Conservation (phyloP, 768 basidiomycete genomes). For the Panus rudis region DNA sequence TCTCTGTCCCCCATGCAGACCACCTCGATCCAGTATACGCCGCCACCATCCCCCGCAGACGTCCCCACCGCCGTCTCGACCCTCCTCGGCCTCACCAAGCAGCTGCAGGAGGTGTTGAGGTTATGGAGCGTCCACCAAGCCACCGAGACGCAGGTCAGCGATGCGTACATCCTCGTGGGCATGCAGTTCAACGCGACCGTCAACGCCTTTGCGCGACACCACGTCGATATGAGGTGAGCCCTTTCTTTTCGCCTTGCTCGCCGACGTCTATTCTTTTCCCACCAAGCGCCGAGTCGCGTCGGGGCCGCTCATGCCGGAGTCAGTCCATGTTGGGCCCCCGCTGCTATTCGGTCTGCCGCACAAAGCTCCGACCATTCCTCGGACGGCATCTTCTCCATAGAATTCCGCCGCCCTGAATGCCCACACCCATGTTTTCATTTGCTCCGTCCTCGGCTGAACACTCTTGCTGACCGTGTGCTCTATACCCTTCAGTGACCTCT, state of each 20-base stretch:
- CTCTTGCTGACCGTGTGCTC: constrained; percentile 2
- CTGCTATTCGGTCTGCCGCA: neutral
- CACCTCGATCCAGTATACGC: constrained; percentile 7
- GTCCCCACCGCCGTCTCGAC: constrained; percentile 55
- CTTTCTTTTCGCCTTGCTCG: constrained; percentile 5
- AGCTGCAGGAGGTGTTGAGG: constrained; percentile 64
- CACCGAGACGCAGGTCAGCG: constrained; percentile 69
- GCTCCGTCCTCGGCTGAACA: neutral
- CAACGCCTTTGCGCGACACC: constrained; percentile 62
- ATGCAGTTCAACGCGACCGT: constrained; percentile 83
- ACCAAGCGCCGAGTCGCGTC: neutral
- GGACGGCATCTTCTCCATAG: too few relatives aligned
- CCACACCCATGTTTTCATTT: neutral
- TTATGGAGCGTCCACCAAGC: constrained; percentile 61
- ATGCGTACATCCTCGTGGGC: constrained; percentile 84
- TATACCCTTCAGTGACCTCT: constrained; percentile 34
- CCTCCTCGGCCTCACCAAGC: constrained; percentile 77
- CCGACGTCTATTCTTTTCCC: neutral
- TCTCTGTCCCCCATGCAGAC: constrained; percentile 1
- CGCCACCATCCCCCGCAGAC: constrained; percentile 26
- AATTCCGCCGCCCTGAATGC: neutral
- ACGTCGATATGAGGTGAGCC: constrained; percentile 71
- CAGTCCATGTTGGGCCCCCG: too few relatives aligned
- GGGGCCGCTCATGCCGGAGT: neutral
- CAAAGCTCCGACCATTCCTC: too few relatives aligned